A percentile compares a stretch with the other conserved stretches of the same genome.
phyloP scores from a whole-genome alignment of 805 yeast genomes.

The Spathaspora passalidarum region DNA sequence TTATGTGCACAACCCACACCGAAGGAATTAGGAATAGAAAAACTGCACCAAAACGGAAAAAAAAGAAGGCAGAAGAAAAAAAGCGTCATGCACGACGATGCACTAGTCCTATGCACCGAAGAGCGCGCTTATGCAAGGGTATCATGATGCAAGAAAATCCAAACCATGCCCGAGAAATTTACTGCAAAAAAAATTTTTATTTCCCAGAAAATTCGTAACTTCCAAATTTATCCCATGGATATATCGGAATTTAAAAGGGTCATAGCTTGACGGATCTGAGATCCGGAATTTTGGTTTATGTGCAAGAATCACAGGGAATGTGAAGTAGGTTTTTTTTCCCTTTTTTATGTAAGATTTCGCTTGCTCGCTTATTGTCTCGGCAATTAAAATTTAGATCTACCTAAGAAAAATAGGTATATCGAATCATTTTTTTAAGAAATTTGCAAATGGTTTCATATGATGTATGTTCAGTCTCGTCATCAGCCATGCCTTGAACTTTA shows the following conservation, averaged over 20 bases:
- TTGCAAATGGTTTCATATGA: neutral
- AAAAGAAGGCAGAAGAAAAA: neutral
- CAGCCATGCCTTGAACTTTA: no score
- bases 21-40: neutral
- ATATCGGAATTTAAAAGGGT: no score
- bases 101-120: neutral
- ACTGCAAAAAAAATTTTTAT: neutral
- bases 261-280: neutral
- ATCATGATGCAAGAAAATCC: neutral
- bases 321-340: neutral
- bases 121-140: conserved; percentile 1
- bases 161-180: neutral
- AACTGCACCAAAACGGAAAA: neutral
- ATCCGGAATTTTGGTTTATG: no score
- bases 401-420: neutral
- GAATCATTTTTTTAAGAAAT: neutral
- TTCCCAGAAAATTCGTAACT: no score
- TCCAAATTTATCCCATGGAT: no score
- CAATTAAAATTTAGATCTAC: neutral
- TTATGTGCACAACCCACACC: no score
- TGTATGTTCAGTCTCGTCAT: no score
- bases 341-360: neutral
- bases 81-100: neutral
- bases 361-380: neutral
- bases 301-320: no score